A percentile compares a stretch with the other conserved stretches of the same genome.
Evolutionary conservation across 2,329 filamentous ascomycete genomes (phyloP).

Genomic region (Ophiostoma ulmi): DNA sequence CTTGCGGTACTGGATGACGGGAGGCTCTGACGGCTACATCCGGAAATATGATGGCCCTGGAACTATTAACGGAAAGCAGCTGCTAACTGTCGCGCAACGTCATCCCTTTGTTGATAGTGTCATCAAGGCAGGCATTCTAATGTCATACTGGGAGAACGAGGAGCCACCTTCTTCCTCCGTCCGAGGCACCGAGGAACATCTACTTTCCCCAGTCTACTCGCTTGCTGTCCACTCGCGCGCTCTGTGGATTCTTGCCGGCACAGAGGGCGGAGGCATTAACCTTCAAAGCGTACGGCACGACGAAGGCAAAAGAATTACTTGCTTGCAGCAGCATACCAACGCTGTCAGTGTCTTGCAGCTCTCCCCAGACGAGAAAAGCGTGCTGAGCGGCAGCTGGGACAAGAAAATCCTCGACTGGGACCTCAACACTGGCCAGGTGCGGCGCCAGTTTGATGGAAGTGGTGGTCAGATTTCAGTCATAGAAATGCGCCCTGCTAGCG

Average conservation of each 20-base stretch:
- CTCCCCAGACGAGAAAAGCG: constrained; percentile 75
- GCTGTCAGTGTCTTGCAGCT: constrained; percentile 84
- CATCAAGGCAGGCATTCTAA: constrained; percentile 84
- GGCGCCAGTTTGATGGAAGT: constrained; percentile 69
- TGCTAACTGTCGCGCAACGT: constrained; percentile 87
- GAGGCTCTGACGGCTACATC: constrained; percentile 91
- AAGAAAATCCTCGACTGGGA: constrained; percentile 95
- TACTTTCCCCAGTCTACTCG: constrained; percentile 88
- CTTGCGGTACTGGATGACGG: constrained; percentile 90
- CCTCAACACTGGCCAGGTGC: constrained; percentile 74
- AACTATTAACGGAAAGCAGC: constrained; percentile 89
- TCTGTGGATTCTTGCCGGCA: constrained; percentile 83
- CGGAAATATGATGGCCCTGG: constrained; percentile 94
- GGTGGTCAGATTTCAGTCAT: constrained; percentile 83
- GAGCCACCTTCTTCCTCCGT: constrained; percentile 51
- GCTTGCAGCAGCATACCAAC: constrained; percentile 77
- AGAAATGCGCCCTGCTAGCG: constrained; percentile 74
- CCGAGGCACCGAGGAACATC: constrained; percentile 52
- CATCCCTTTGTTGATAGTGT: constrained; percentile 98
- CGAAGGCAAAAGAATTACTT: constrained; percentile 82
- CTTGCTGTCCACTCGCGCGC: constrained; percentile 85
- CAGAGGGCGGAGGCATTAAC: constrained; percentile 89
- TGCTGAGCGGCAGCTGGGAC: constrained; percentile 94
- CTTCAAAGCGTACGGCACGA: constrained; percentile 90
- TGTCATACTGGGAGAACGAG: constrained; percentile 99